Conservation (phyloP, 257 asterid genomes). For the Datura wrightii region DNA sequence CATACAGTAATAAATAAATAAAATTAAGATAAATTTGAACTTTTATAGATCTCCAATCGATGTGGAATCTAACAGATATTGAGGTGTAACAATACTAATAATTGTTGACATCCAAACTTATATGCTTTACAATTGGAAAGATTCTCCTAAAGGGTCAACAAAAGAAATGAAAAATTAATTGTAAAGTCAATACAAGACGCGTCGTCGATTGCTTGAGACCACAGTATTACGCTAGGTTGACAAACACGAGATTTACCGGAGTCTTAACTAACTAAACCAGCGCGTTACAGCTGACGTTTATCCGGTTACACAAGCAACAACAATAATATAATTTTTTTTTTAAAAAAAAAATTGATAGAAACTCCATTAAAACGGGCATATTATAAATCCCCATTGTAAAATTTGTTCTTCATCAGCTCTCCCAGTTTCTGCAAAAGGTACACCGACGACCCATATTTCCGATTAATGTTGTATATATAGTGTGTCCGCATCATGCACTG, state of each 20-base stretch:
- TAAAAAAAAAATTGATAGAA: neutral
- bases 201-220: neutral
- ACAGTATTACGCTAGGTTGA: neutral
- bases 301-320: neutral
- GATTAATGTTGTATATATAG: neutral
- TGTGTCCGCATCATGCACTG: neutral
- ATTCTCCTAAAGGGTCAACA: neutral
- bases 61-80: neutral
- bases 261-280: slow-evolving; percentile 4
- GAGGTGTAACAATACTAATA: neutral
- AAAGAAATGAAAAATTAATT: neutral
- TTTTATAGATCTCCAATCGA: neutral
- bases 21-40: neutral
- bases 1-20: too few species aligned
- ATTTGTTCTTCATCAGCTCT: neutral
- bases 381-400: neutral
- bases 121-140: too few species aligned
- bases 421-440: neutral
- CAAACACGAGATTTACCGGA: neutral
- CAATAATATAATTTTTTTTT: too few species aligned
- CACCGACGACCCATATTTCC: too few species aligned
- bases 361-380: neutral
- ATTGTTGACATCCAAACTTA: neutral
- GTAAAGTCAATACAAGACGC: neutral
- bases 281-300: slow-evolving; percentile 26